Conservation (phyloP, 116 monocot species). For the Posidonia oceanica region DNA sequence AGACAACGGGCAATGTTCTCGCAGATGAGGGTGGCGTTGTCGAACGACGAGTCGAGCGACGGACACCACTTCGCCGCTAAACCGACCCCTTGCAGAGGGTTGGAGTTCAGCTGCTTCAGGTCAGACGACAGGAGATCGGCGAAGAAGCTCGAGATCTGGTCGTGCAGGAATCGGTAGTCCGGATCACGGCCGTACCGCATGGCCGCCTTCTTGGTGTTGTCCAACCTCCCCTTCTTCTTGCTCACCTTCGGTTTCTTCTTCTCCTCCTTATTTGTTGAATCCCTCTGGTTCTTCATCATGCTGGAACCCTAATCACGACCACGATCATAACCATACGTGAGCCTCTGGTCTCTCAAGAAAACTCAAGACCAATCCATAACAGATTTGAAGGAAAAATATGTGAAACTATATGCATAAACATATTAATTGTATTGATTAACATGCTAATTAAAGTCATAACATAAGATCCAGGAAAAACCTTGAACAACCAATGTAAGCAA, state of each 20-base stretch:
- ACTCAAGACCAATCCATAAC: too few species aligned
- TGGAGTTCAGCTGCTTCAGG: background rate
- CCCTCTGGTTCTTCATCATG: too few species aligned
- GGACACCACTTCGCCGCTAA: constrained; percentile 11
- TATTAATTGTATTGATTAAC: too few species aligned
- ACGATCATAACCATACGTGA: too few species aligned
- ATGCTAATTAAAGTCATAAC: too few species aligned
- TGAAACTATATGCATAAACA: too few species aligned
- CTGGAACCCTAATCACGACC: too few species aligned
- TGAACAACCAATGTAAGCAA: too few species aligned
- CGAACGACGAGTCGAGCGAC: constrained; percentile 8
- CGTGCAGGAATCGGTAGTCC: background rate
- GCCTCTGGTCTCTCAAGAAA: too few species aligned
- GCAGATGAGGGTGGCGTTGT: background rate
- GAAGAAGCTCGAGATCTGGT: background rate
- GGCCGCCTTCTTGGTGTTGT: background rate
- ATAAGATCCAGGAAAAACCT: too few species aligned
- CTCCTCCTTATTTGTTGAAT: background rate
- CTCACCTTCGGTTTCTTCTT: background rate
- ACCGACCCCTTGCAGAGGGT: background rate
- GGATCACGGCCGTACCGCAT: background rate
- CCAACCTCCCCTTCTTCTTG: constrained; percentile 1
- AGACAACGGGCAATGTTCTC: too few species aligned
- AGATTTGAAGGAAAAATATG: too few species aligned
- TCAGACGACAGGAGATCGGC: background rate